Conservation (phyloP, 257 asterid genomes). For the Capsicum baccatum region DNA sequence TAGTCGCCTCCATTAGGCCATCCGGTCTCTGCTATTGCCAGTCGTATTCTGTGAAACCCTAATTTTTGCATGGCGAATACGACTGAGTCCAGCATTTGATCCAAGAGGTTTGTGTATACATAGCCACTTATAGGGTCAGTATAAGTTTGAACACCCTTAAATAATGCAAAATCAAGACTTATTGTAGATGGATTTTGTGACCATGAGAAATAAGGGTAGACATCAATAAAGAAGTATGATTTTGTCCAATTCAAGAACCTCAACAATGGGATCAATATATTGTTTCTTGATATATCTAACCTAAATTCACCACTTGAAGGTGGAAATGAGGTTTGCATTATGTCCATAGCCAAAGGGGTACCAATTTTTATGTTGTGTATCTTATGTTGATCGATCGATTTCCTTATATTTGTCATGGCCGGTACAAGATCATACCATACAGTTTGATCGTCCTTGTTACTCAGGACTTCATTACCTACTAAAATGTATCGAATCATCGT, state of each 20-base stretch:
- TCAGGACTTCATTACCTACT: conserved; percentile 74
- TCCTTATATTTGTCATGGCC: conserved; percentile 59
- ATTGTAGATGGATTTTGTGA: conserved; percentile 44
- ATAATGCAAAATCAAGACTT: conserved; percentile 59
- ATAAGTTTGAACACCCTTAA: conserved; percentile 38
- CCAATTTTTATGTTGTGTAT: conserved; percentile 72
- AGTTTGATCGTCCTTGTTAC: conserved; percentile 34
- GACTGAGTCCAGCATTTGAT: conserved; percentile 74
- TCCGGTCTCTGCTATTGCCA: conserved; percentile 72
- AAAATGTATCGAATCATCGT: conserved; percentile 61
- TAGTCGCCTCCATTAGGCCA: conserved; percentile 86
- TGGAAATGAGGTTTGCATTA: conserved; percentile 58
- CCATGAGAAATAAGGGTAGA: conserved; percentile 69
- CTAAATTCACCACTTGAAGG: conserved; percentile 73
- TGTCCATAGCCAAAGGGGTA: conserved; percentile 77
- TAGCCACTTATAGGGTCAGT: conserved; percentile 57
- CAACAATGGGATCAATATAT: conserved; percentile 53
- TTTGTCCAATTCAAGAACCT: conserved; percentile 56
- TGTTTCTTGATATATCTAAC: conserved; percentile 42
- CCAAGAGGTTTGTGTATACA: conserved; percentile 62
- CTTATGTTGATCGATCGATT: conserved; percentile 40
- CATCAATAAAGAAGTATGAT: conserved; percentile 65
- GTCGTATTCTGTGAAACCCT: conserved; percentile 47
- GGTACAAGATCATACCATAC: conserved; percentile 72
- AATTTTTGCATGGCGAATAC: conserved; percentile 59